Evolutionary conservation across 345 rosid species (phyloP).

Genomic region (Hibiscus syriacus): DNA sequence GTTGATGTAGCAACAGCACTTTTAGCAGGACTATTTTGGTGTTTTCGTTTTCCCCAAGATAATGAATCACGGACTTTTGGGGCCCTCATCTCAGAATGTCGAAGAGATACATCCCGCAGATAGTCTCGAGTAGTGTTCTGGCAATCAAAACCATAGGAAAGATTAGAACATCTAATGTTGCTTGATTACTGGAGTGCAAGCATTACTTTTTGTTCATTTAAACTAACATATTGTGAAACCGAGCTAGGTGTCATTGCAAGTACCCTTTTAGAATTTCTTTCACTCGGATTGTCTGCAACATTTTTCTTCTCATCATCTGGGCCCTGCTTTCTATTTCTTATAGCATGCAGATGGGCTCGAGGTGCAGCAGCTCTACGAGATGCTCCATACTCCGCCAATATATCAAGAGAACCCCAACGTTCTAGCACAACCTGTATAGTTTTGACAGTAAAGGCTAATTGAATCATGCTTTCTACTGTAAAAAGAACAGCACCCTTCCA

Average conservation of each 20-base stretch:
- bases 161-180: background rate
- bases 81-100: constrained; percentile 52
- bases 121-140: constrained; percentile 44
- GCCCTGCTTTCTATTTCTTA: constrained; percentile 52
- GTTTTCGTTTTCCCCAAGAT: constrained; percentile 67
- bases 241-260: background rate
- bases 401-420: constrained; percentile 77
- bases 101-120: constrained; percentile 52
- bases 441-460: constrained; percentile 11
- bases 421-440: constrained; percentile 67
- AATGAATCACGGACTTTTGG: constrained; percentile 61
- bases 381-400: constrained; percentile 58
- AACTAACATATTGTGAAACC: background rate
- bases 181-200: background rate
- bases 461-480: constrained; percentile 4
- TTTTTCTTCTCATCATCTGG: constrained; percentile 22
- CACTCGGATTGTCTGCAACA: constrained; percentile 23
- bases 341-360: constrained; percentile 82
- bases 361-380: constrained; percentile 71
- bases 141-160: constrained; percentile 9
- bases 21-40: constrained; percentile 31
- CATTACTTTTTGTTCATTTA: background rate
- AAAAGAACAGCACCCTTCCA: background rate
- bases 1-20: constrained; percentile 48
- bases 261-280: constrained; percentile 44